Evolutionary conservation across 768 basidiomycete species (phyloP), one percentile per base, ranked within the genome.

Genomic region (Tylopilus balloui): DNA sequence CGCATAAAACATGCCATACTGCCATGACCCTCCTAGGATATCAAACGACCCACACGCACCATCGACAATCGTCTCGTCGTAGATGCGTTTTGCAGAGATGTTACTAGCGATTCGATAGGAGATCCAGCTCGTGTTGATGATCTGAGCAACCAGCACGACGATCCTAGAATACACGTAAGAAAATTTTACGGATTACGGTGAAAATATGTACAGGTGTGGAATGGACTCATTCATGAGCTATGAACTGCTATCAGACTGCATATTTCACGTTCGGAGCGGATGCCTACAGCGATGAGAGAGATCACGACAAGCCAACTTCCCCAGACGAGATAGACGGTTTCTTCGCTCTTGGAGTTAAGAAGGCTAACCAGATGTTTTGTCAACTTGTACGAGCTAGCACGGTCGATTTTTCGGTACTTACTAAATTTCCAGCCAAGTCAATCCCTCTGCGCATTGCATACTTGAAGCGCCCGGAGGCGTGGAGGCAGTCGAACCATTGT

Each of bases 211-310:
- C 35, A 80, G 65, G 54, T 79, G 77, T 6, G 79, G 79, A 31
- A 77, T 68, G 1, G 77, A 78, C 56, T 80, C 78, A 45, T 70
- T 73, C 41, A 78, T 48, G 36, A 81, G 66, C 79, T 80, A 45
- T 31, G 1, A 25, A 47, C 13, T 24, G 36, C 13, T 24, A 45
- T 52, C 40, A 48, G 47, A 23, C 20, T 19, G 25, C 17, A 37
- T 24, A 43, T 14, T n/a, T n/a, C 32, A 4, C 14, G 13, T 45
- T 15, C 14, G 36, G 14, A 23, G 4, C 25, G 14, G 28, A 39
- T 21, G 58, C 75, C 35, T 55, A 79, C 79, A 32, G 79, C 75
- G 23, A 74, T 60, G 23, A 77, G 38, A 9, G 74, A 72, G 36
- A 79, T 53, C 3, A 70, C 61, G 29, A 80, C 65, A 27, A 78